These are phyloP conservation scores for Lunasporangiospora selenospora DNA, from an alignment of 192 early-diverging fungal species.

Conservation along the genomic window DNA sequence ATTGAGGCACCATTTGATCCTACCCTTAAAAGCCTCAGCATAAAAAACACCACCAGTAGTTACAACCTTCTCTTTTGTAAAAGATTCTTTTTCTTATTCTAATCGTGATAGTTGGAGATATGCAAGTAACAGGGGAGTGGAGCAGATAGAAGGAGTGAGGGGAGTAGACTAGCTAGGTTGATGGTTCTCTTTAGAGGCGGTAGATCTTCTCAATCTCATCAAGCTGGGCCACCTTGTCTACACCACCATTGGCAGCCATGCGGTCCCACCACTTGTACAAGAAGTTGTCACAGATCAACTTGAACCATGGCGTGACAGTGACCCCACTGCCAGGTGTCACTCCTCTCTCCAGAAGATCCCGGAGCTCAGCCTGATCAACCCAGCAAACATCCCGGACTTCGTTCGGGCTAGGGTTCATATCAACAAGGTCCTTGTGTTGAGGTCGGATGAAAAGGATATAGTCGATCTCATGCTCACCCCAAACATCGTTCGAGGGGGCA, in stretches of 20 bases:
- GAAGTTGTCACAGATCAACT: conserved; percentile 89
- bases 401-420: conserved; percentile 82
- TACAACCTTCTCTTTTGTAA: too few species aligned
- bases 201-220: conserved; percentile 41
- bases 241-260: conserved; percentile 51
- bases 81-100: too few species aligned
- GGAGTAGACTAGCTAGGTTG: too few species aligned
- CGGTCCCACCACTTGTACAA: conserved; percentile 97
- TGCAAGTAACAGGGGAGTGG: too few species aligned
- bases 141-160: too few species aligned
- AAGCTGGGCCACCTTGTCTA: conserved; percentile 30
- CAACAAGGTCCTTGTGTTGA: conserved; percentile 62
- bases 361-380: conserved; percentile 85
- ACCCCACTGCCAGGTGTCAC: conserved; percentile 31
- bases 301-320: conserved; percentile 94
- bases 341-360: conserved; percentile 26
- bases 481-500: conserved; percentile 92
- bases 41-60: too few species aligned
- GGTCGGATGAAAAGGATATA: conserved; percentile 92
- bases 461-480: conserved; percentile 99
- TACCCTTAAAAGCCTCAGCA: too few species aligned
- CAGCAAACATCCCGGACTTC: conserved; percentile 87
- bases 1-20: too few species aligned
- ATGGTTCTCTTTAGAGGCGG: conserved; percentile 24
- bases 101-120: too few species aligned